phyloP scores from a whole-genome alignment of 2,329 filamentous ascomycete species.

The Fusarium avenaceum region DNA sequence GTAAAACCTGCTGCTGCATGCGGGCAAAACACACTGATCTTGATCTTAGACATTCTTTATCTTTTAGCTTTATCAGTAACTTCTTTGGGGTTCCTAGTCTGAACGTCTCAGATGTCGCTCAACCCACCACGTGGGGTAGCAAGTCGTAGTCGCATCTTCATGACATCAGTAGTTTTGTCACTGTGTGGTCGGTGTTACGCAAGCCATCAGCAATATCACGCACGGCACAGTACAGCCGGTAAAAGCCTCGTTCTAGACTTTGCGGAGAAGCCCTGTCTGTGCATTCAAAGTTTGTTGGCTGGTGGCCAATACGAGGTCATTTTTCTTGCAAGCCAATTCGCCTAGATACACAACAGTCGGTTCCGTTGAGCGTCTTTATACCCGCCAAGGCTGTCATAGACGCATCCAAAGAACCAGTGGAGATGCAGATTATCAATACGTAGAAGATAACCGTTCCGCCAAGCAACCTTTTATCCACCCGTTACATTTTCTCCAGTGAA shows the following conservation, averaged over 20 bases:
- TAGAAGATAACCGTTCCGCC: conserved; percentile 5
- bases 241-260: too few species aligned
- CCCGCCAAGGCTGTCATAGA: not conserved
- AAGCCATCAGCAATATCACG: too few species aligned
- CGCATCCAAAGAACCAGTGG: not conserved
- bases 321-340: too few species aligned
- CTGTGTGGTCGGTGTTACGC: too few species aligned
- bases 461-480: conserved; percentile 10
- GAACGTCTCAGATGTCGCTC: not conserved
- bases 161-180: not conserved
- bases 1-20: not conserved
- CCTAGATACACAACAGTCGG: too few species aligned
- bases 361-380: not conserved
- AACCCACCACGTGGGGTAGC: conserved; percentile 4
- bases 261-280: not conserved
- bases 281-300: too few species aligned
- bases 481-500: not conserved
- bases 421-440: conserved; percentile 1
- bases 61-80: conserved; percentile 5
- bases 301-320: too few species aligned
- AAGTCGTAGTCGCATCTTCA: not conserved
- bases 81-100: not conserved
- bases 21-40: not conserved
- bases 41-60: not conserved
- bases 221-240: too few species aligned